Evolutionary conservation across 176 grass and related monocot genomes (phyloP).

Genomic region (Aegilops umbellulata): DNA sequence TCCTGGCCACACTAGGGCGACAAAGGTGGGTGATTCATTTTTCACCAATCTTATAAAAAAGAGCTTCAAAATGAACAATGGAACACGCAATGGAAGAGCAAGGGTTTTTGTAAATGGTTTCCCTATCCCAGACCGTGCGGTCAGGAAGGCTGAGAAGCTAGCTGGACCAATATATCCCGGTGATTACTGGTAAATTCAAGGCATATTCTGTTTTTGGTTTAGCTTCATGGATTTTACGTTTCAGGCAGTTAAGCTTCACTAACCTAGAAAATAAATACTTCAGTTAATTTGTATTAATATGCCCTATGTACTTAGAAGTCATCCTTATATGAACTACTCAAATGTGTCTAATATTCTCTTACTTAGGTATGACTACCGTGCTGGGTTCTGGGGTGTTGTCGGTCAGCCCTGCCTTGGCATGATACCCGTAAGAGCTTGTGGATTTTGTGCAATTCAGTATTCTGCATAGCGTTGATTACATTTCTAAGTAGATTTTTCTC

Average conservation of each 20-base stretch:
- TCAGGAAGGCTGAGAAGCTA: slow-evolving; percentile 85
- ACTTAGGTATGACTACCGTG: slow-evolving; percentile 80
- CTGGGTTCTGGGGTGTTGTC: slow-evolving; percentile 92
- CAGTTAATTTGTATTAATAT: background rate
- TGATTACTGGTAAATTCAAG: slow-evolving; percentile 73
- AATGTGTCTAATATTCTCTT: slow-evolving; percentile 18
- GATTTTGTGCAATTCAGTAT: background rate
- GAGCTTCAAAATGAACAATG: slow-evolving; percentile 69
- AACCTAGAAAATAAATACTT: background rate
- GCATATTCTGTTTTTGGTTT: slow-evolving; percentile 13
- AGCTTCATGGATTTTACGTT: slow-evolving; percentile 12
- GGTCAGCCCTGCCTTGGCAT: slow-evolving; percentile 86
- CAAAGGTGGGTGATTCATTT: slow-evolving; percentile 67
- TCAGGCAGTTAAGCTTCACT: slow-evolving; percentile 15
- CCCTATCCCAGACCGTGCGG: slow-evolving; percentile 57
- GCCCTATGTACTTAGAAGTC: background rate
- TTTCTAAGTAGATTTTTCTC: slow-evolving; percentile 20
- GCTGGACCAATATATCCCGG: slow-evolving; percentile 75
- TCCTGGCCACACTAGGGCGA: slow-evolving; percentile 31
- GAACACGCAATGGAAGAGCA: slow-evolving; percentile 35
- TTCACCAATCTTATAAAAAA: slow-evolving; percentile 83
- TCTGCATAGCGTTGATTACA: background rate
- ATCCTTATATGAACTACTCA: background rate
- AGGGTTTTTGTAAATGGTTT: slow-evolving; percentile 82
- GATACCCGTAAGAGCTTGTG: slow-evolving; percentile 74